phyloP scores from a whole-genome alignment of 352 stramenopile species.

The Pelagophyceae sp. region DNA sequence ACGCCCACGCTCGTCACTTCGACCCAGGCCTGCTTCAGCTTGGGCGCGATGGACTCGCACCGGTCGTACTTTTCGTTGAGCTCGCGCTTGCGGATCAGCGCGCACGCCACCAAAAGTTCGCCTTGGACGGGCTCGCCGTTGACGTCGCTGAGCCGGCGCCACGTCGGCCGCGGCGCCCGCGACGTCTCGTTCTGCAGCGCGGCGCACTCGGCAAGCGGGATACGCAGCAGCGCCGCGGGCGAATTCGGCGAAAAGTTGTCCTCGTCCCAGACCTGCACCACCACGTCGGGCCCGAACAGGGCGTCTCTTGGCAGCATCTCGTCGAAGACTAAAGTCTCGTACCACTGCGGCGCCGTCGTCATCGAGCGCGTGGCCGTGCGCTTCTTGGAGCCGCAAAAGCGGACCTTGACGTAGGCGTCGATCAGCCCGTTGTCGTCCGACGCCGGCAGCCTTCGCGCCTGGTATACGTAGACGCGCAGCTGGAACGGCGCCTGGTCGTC shows the following conservation, averaged over 20 bases:
- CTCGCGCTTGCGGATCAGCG: slow-evolving; percentile 21
- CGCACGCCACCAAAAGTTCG: slow-evolving; percentile 6
- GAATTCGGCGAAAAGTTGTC: slow-evolving; percentile 19
- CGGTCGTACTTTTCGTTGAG: slow-evolving; percentile 3
- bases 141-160: slow-evolving; percentile 17
- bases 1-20: slow-evolving; percentile 25
- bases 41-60: slow-evolving; percentile 8
- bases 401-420: slow-evolving; percentile 65
- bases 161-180: slow-evolving; percentile 1
- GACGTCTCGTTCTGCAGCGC: neutral
- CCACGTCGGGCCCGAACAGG: slow-evolving; percentile 54
- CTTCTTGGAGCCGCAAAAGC: slow-evolving; percentile 54
- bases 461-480: slow-evolving; percentile 65
- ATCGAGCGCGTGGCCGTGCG: slow-evolving; percentile 45
- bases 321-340: slow-evolving; percentile 61
- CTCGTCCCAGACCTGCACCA: slow-evolving; percentile 58
- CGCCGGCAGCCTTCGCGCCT: slow-evolving; percentile 52
- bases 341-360: slow-evolving; percentile 64
- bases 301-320: slow-evolving; percentile 48
- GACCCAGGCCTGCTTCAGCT: slow-evolving; percentile 18
- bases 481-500: slow-evolving; percentile 5
- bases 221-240: slow-evolving; percentile 5
- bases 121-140: slow-evolving; percentile 11
- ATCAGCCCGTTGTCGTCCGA: slow-evolving; percentile 44
- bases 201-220: neutral